Percentiles rank a stretch among this genome's conserved stretches.
phyloP scores from a whole-genome alignment of 306 rosid genomes.

The Cucumis sativus region Cucumber_9930_V3 NC_026657.2:29260501-29261000 shows the following conservation, averaged over 20 bases:
- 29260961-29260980: conserved; percentile 65
- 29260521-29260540: not conserved
- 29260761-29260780: conserved; percentile 55
- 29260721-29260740: conserved; percentile 71
- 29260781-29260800: conserved; percentile 86
- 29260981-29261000: conserved; percentile 74
- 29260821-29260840: conserved; percentile 44
- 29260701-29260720: conserved; percentile 66
- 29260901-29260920: conserved; percentile 38
- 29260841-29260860: conserved; percentile 30
- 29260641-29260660: not conserved
- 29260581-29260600: not conserved
- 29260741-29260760: conserved; percentile 71
- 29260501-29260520: not conserved
- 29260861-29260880: conserved; percentile 79
- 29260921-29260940: conserved; percentile 38
- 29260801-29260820: conserved; percentile 82
- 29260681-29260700: conserved; percentile 79
- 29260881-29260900: conserved; percentile 24
- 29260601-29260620: not conserved
- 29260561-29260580: not conserved
- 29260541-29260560: not conserved
- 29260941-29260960: conserved; percentile 49
- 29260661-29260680: conserved; percentile 10
- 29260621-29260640: not conserved